phyloP scores from a whole-genome alignment of 2,329 filamentous ascomycete genomes.

The Fusarium cyanostomum region DNA sequence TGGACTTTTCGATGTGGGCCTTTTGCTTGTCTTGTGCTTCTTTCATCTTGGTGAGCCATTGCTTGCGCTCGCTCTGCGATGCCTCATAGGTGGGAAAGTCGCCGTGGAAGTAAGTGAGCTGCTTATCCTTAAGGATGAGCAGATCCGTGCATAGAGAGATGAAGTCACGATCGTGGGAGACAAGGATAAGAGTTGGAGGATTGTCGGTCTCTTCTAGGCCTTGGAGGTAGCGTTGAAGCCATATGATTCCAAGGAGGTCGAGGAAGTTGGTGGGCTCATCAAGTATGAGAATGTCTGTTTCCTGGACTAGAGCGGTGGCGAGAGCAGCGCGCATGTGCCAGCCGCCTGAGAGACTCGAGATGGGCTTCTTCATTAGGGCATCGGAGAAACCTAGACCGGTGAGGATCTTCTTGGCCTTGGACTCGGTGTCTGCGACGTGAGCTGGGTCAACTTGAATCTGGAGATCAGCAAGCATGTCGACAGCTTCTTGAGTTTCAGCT shows the following conservation, averaged over 20 bases:
- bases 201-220: conserved; percentile 60
- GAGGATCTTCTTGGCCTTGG: conserved; percentile 72
- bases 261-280: conserved; percentile 91
- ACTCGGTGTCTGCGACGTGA: conserved; percentile 71
- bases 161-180: conserved; percentile 88
- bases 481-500: conserved; percentile 73
- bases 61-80: conserved; percentile 72
- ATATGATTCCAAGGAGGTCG: conserved; percentile 83
- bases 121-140: conserved; percentile 77
- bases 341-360: conserved; percentile 77
- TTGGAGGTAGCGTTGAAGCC: conserved; percentile 79
- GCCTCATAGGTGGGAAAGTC: conserved; percentile 77
- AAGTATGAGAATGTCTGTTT: conserved; percentile 80
- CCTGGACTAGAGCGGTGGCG: conserved; percentile 73
- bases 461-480: conserved; percentile 74
- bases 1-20: conserved; percentile 81
- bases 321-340: conserved; percentile 77
- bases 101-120: conserved; percentile 78
- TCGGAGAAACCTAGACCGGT: conserved; percentile 77
- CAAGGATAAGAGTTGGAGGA: conserved; percentile 75
- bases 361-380: conserved; percentile 64
- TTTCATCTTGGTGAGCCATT: conserved; percentile 77
- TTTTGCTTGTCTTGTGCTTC: conserved; percentile 84
- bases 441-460: conserved; percentile 74
- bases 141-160: conserved; percentile 80